These are phyloP conservation scores for Solioccasus polychromus DNA, from an alignment of 768 basidiomycete genomes.

Conservation along the genomic window DNA sequence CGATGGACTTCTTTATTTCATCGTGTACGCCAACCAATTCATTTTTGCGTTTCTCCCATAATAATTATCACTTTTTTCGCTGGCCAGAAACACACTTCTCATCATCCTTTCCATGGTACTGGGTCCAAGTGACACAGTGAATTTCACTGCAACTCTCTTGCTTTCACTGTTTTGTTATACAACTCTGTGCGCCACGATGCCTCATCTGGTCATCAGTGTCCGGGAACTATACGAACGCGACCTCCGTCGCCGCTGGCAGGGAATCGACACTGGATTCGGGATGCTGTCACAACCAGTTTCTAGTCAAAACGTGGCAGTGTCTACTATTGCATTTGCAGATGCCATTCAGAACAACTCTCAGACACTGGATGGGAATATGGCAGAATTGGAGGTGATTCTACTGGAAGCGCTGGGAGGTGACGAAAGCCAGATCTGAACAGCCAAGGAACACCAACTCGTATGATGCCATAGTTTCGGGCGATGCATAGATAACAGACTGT, in stretches of 20 bases:
- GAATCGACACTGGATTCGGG: slow-evolving; percentile 14
- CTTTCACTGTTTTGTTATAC: not conserved
- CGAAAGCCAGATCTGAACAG: not conserved
- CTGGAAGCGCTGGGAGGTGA: not conserved
- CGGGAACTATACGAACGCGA: slow-evolving; percentile 5
- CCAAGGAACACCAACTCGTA: too few species aligned
- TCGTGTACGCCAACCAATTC: slow-evolving; percentile 4
- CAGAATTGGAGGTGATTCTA: not conserved
- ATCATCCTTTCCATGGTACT: not conserved
- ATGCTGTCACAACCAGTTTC: not conserved
- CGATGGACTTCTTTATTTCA: slow-evolving; percentile 14
- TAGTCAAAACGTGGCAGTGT: not conserved
- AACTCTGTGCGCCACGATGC: slow-evolving; percentile 3
- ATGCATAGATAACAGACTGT: too few species aligned
- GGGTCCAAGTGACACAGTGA: too few species aligned
- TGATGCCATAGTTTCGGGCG: too few species aligned
- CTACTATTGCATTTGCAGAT: not conserved
- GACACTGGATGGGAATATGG: not conserved
- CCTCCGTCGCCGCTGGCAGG: not conserved
- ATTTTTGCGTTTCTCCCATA: not conserved
- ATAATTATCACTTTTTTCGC: not conserved
- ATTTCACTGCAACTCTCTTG: not conserved
- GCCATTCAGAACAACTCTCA: not conserved
- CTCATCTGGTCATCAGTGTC: slow-evolving; percentile 15
- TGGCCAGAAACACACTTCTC: not conserved